Evolutionary conservation across 495 filamentous ascomycete species (phyloP).

Genomic region (Pseudomonodictys pantanalensis): DNA sequence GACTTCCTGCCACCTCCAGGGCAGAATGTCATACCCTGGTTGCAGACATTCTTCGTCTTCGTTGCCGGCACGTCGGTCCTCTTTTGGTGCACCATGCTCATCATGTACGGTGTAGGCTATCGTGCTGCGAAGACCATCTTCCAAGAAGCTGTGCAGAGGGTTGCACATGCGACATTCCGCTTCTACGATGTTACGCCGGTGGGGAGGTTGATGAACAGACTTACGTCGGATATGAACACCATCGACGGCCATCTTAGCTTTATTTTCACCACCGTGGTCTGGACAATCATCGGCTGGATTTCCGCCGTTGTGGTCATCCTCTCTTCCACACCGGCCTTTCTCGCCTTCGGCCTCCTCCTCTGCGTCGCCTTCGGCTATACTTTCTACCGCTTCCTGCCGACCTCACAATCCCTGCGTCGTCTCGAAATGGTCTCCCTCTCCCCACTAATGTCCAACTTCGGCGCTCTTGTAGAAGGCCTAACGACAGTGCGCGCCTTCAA

Average conservation of each 20-base stretch:
- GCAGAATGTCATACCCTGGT: slow-evolving; percentile 70
- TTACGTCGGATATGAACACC: slow-evolving; percentile 81
- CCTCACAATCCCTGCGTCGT: slow-evolving; percentile 75
- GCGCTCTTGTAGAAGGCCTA: slow-evolving; percentile 71
- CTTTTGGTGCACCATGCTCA: slow-evolving; percentile 37
- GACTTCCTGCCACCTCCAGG: slow-evolving; percentile 61
- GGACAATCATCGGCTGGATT: slow-evolving; percentile 64
- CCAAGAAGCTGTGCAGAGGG: slow-evolving; percentile 60
- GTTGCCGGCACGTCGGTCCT: slow-evolving; percentile 63
- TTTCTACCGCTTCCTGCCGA: slow-evolving; percentile 72
- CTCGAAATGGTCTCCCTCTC: slow-evolving; percentile 81
- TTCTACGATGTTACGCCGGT: slow-evolving; percentile 85
- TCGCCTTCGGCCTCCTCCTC: slow-evolving; percentile 64
- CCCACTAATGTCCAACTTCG: slow-evolving; percentile 82
- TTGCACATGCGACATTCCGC: slow-evolving; percentile 75
- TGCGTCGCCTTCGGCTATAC: slow-evolving; percentile 61
- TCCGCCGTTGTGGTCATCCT: slow-evolving; percentile 72
- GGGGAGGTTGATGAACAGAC: slow-evolving; percentile 79
- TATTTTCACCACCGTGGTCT: slow-evolving; percentile 64
- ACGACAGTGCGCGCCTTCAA: slow-evolving; percentile 72
- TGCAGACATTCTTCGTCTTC: slow-evolving; percentile 62
- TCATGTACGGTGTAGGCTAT: slow-evolving; percentile 71
- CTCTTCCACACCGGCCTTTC: slow-evolving; percentile 67
- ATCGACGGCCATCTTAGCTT: slow-evolving; percentile 74
- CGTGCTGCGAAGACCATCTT: slow-evolving; percentile 72